Base-by-base conservation (phyloP, 768 basidiomycete species). In the Auriculariales sp. region DNA sequence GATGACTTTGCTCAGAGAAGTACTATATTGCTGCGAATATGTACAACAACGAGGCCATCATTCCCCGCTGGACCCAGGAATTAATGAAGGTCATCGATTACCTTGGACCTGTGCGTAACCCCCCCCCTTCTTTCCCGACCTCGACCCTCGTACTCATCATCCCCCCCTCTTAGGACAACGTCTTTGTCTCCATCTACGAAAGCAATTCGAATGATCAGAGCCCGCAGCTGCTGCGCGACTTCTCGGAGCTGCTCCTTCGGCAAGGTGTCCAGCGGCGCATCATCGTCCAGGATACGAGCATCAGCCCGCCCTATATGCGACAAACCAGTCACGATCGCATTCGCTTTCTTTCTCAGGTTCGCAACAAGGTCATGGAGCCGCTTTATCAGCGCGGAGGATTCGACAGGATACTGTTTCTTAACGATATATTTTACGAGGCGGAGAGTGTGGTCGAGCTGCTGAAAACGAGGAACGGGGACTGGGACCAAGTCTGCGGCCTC, bases 401-500 rank as follows among this genome's bases (percentile, higher is more conserved):
- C 35, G 67, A 68, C 53, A 59, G 60, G 45, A 63, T 71, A 7
- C 32, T 73, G 0, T 71, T 71, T 57, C 63, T 66, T 0, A 72
- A 72, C 50, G 71, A 72, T 54, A 55, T 71, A 7, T 66, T 54
- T 48, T 53, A 71, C 53, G 66, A 67, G 31, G 67, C 68, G 4
- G 67, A 71, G 53, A 60, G 61, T 22, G 54, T 71, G 3, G 49
- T 70, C 14, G 67, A 70, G 50, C 60, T 72, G 28, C 52, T 71
- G 22, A 52, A 63, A 28, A 68, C 69, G 3, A 54, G 56, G 12
- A 61, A 61, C 24, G 68, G 67, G 11, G 61, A 65, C 19, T 70
- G 65, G 46, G 71, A 72, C 50, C 66, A 71, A 61, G 70, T 60
- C n/a, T 72, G 71, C 49, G 69, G 61, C 4, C 57, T 71, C 53